Evolutionary conservation across 1,284 basidiomycete species (phyloP).

Genomic region (Ceratobasidium sp.): DNA sequence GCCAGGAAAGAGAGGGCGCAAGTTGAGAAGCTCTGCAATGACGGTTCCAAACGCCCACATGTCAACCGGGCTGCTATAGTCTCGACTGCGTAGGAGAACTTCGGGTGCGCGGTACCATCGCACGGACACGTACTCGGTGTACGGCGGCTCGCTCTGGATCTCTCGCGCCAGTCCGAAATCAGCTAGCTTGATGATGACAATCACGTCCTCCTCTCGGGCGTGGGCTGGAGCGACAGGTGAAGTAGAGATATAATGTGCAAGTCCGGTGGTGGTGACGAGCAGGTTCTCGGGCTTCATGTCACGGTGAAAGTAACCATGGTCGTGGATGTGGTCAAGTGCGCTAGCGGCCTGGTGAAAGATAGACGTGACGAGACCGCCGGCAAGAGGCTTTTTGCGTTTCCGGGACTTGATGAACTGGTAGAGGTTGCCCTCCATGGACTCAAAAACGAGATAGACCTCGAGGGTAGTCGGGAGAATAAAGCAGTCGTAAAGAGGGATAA

Average conservation of each 20-base stretch:
- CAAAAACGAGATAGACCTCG: slow-evolving; percentile 99
- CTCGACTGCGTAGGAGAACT: slow-evolving; percentile 88
- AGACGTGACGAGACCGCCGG: slow-evolving; percentile 93
- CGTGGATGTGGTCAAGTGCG: slow-evolving; percentile 94
- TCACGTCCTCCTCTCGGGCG: slow-evolving; percentile 88
- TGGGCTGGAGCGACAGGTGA: slow-evolving; percentile 68
- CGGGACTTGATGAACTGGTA: slow-evolving; percentile 99
- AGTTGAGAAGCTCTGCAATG: slow-evolving; percentile 94
- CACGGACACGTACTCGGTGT: slow-evolving; percentile 98
- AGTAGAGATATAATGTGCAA: slow-evolving; percentile 91
- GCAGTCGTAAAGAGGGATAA: slow-evolving; percentile 98
- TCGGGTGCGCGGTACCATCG: slow-evolving; percentile 99
- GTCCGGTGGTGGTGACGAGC: slow-evolving; percentile 98
- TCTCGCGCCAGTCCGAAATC: slow-evolving; percentile 98
- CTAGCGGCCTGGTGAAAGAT: slow-evolving; percentile 93
- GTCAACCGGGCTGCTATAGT: slow-evolving; percentile 97
- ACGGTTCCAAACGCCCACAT: slow-evolving; percentile 99
- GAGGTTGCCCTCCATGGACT: slow-evolving; percentile 99
- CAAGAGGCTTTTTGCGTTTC: slow-evolving; percentile 86
- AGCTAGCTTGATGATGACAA: slow-evolving; percentile 97
- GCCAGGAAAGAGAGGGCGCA: slow-evolving; percentile 98
- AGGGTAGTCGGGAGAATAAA: slow-evolving; percentile 93
- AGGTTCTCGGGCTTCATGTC: slow-evolving; percentile 99
- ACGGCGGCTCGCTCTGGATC: slow-evolving; percentile 88
- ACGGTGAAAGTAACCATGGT: slow-evolving; percentile 95